phyloP scores from a whole-genome alignment of 2,329 filamentous ascomycete genomes.

The Cladobotryum mycophilum region DNA sequence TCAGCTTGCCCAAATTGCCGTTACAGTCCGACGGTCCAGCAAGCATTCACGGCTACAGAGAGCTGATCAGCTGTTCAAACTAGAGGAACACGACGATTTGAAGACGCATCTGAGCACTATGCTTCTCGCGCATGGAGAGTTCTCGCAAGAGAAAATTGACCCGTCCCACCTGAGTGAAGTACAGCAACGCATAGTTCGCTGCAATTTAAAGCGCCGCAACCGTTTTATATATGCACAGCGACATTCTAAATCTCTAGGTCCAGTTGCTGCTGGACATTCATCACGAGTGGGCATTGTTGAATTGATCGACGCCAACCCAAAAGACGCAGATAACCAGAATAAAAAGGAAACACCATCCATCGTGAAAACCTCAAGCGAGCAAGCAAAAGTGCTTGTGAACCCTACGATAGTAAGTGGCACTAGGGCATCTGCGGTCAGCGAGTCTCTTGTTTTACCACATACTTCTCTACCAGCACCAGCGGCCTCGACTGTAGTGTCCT shows the following conservation, averaged over 20 bases:
- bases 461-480: not conserved
- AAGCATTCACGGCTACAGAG: slow-evolving; percentile 6
- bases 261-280: not conserved
- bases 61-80: slow-evolving; percentile 6
- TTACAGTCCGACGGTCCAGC: slow-evolving; percentile 9
- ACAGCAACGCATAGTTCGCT: not conserved
- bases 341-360: not conserved
- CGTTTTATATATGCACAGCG: slow-evolving; percentile 1
- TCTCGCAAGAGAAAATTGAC: slow-evolving; percentile 1
- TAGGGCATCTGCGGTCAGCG: not conserved
- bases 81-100: slow-evolving; percentile 2
- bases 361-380: not conserved
- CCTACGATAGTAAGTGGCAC: not conserved
- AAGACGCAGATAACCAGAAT: not conserved
- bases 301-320: not conserved
- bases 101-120: slow-evolving; percentile 1
- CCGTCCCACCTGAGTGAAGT: not conserved
- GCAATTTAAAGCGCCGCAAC: slow-evolving; percentile 3
- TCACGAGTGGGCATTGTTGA: not conserved
- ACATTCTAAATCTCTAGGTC: not conserved
- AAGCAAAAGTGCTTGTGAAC: not conserved
- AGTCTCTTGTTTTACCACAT: not conserved
- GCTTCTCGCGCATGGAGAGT: not conserved
- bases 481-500: not conserved
- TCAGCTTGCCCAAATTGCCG: slow-evolving; percentile 8